These are phyloP conservation scores for Malassezia psittaci DNA, from an alignment of 1,284 basidiomycete species.

Conservation along the genomic window DNA sequence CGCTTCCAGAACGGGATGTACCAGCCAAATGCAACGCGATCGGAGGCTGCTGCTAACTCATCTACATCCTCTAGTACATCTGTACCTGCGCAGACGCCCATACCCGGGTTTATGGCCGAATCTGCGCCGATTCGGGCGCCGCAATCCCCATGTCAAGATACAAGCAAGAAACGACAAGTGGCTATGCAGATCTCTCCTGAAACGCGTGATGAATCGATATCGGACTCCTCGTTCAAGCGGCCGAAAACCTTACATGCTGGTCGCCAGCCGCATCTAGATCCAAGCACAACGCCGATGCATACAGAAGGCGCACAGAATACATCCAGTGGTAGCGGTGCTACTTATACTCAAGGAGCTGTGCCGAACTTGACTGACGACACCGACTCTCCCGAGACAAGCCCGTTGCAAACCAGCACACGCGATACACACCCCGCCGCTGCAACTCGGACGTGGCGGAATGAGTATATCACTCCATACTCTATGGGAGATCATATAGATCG, in stretches of 20 bases:
- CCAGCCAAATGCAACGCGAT: conserved; percentile 5
- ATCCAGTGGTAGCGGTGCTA: background rate
- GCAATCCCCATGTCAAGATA: background rate
- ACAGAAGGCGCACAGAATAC: background rate
- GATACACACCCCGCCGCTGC: background rate
- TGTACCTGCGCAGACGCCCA: no score
- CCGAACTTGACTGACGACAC: conserved; percentile 35
- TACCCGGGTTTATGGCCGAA: background rate
- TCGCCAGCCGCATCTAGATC: background rate
- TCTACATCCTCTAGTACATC: background rate
- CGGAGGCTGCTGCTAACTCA: background rate
- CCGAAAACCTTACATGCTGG: conserved; percentile 3
- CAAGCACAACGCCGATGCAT: conserved; percentile 2
- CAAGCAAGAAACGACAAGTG: conserved; percentile 8
- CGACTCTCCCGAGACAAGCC: conserved; percentile 36
- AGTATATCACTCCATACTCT: background rate
- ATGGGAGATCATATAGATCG: background rate
- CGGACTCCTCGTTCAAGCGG: conserved; percentile 6
- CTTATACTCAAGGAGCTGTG: background rate
- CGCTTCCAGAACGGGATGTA: conserved; percentile 42
- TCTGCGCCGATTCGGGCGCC: background rate
- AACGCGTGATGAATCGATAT: background rate
- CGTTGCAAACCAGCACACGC: conserved; percentile 1
- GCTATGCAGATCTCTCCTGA: background rate
- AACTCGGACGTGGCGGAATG: background rate